phyloP scores from a whole-genome alignment of 805 yeast species.

The Saccharomycodes ludwigii region DNA sequence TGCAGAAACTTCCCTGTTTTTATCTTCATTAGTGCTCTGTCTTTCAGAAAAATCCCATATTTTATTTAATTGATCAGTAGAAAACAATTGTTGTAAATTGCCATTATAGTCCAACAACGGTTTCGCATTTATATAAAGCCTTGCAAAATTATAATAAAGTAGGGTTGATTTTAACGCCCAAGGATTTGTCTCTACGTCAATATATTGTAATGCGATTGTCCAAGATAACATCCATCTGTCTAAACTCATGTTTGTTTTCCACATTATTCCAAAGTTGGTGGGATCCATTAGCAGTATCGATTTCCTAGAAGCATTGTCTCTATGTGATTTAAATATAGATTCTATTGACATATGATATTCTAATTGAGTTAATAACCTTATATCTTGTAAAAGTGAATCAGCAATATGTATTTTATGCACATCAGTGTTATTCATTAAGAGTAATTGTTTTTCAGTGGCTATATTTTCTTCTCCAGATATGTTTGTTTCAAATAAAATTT shows the following conservation, averaged over 20 bases:
- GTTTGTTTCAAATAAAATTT: conserved; percentile 8
- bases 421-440: conserved; percentile 10
- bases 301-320: conserved; percentile 40
- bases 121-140: conserved; percentile 50
- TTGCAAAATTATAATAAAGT: conserved; percentile 62
- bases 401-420: conserved; percentile 11
- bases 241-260: conserved; percentile 50
- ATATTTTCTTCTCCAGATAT: conserved; percentile 6
- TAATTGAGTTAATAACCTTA: conserved; percentile 54
- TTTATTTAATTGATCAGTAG: conserved; percentile 1
- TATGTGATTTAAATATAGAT: conserved; percentile 39
- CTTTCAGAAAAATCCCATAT: conserved; percentile 7
- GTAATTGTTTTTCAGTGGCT: conserved; percentile 14
- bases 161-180: conserved; percentile 65
- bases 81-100: neutral
- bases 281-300: conserved; percentile 46
- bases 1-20: conserved; percentile 8
- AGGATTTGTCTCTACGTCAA: conserved; percentile 31
- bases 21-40: neutral
- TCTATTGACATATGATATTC: conserved; percentile 57
- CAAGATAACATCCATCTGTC: conserved; percentile 76
- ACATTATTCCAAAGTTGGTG: conserved; percentile 52
- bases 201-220: conserved; percentile 57
- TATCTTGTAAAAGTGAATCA: conserved; percentile 27
- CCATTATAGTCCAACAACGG: conserved; percentile 7